Base-by-base conservation (phyloP, 257 asterid species). In the Fraxinus quadrangulata region DNA sequence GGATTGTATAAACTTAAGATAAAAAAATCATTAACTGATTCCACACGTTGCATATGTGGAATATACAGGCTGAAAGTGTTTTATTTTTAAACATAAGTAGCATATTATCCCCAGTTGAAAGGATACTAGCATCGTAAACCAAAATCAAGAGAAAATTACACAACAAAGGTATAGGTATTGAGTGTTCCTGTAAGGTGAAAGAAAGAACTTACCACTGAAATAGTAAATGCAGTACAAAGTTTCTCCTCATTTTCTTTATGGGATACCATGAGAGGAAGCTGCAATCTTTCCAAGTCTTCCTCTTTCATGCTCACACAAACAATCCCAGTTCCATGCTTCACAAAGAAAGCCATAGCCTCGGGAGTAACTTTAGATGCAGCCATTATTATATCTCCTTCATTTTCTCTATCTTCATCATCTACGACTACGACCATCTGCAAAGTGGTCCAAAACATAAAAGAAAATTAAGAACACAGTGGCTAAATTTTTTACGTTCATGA, bases 241-340 rank as follows among this genome's bases (percentile, higher is more conserved):
- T 93, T 96, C 88, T 96, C 99, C 87, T 96, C 99, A 14, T 96
- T 96, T 70, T 86, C 96, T 87, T 88, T 90, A 74, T 90, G 87
- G 70, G 86, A 86, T 39, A 96, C 99, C 99, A 96, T 96, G 86
- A 93, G 83, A 2, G 99, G 99, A 80, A 96, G 89, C 71, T 84
- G 74, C 86, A 96, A 79, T 83, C 98, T 89, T 84, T 93, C 96
- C 85, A 93, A 88, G 72, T 92, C 96, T 82, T 92, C 96, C 72
- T 87, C 98, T 79, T 86, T 78, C 98, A 96, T 96, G 90, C 99
- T 96, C 77, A 96, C 99, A 78, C 99, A 96, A 68, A 96, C 99
- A 59, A 96, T 96, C 70, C 99, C 99, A 72, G 98, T 96, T 75
- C 98, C 97, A 71, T 96, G 94, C 87, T 88, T 96, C 85, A 96